Percentiles rank a stretch among this genome's conserved stretches.
These are phyloP conservation scores for Fusarium sp. DNA, from an alignment of 2,329 filamentous ascomycete genomes.

Conservation along the genomic window DNA sequence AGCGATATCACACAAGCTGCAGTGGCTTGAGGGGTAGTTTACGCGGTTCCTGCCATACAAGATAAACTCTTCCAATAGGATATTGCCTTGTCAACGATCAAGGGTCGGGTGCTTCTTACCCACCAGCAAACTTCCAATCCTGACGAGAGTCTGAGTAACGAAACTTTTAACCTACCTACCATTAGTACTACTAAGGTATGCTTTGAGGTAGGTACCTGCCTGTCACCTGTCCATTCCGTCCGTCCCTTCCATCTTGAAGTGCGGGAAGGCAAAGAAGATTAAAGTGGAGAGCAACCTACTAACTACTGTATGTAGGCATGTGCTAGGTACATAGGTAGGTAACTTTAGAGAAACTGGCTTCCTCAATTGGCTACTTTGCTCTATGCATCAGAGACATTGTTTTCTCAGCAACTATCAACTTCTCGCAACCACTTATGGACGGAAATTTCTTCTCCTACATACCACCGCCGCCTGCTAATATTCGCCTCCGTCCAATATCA, in stretches of 20 bases:
- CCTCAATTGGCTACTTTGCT: not conserved
- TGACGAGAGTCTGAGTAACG: not conserved
- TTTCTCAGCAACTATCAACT: slow-evolving; percentile 1
- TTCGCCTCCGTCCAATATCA: slow-evolving; percentile 11
- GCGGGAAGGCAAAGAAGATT: not conserved
- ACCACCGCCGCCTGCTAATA: slow-evolving; percentile 1
- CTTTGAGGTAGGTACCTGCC: too few species aligned
- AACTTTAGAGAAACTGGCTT: too few species aligned
- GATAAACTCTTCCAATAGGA: slow-evolving; percentile 10
- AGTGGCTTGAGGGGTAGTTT: slow-evolving; percentile 17
- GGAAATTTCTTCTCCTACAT: slow-evolving; percentile 6
- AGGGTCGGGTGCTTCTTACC: not conserved
- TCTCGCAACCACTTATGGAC: slow-evolving; percentile 8
- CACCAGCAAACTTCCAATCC: not conserved
- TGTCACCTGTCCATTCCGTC: too few species aligned
- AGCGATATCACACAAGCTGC: slow-evolving; percentile 33
- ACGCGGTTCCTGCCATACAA: slow-evolving; percentile 11
- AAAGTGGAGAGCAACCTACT: too few species aligned
- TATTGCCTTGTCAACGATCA: not conserved
- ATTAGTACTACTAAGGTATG: not conserved
- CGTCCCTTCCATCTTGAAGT: not conserved
- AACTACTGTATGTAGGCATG: too few species aligned
- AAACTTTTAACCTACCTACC: not conserved
- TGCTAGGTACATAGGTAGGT: too few species aligned
- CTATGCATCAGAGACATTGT: not conserved